Evolutionary conservation across 176 grass and related monocot species (phyloP).

Genomic region (Lolium multiflorum): DNA sequence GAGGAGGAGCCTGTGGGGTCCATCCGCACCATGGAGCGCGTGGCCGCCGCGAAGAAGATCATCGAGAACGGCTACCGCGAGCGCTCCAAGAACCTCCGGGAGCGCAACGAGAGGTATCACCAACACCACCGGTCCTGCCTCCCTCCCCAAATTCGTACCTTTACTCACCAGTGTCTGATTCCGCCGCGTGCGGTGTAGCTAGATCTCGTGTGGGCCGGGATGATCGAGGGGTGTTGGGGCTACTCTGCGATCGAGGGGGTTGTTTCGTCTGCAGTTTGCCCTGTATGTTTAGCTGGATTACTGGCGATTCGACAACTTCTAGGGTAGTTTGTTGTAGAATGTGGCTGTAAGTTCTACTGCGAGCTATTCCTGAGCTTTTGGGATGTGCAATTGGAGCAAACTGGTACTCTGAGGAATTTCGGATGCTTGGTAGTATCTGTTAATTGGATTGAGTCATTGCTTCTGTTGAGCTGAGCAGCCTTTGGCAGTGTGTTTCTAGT

Average conservation of each 20-base stretch:
- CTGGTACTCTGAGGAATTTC: not conserved
- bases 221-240: conserved; percentile 3
- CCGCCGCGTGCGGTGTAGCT: not conserved
- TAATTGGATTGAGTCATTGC: conserved; percentile 1
- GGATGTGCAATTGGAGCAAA: not conserved
- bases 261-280: not conserved
- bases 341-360: not conserved
- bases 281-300: conserved; percentile 25
- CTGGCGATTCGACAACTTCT: not conserved
- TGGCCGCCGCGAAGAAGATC: conserved; percentile 95
- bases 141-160: not conserved
- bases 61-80: conserved; percentile 99
- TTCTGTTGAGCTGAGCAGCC: not conserved
- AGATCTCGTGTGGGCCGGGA: conserved; percentile 28
- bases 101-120: conserved; percentile 86
- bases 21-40: conserved; percentile 94
- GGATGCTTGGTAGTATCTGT: not conserved
- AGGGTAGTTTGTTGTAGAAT: conserved; percentile 1
- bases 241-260: not conserved
- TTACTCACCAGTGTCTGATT: not conserved
- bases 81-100: conserved; percentile 90
- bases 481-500: not conserved
- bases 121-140: not conserved
- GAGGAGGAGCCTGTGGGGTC: conserved; percentile 48
- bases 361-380: not conserved